Evolutionary conservation across 2,329 filamentous ascomycete species (phyloP).

Genomic region (Pochonia chlamydosporia): DNA sequence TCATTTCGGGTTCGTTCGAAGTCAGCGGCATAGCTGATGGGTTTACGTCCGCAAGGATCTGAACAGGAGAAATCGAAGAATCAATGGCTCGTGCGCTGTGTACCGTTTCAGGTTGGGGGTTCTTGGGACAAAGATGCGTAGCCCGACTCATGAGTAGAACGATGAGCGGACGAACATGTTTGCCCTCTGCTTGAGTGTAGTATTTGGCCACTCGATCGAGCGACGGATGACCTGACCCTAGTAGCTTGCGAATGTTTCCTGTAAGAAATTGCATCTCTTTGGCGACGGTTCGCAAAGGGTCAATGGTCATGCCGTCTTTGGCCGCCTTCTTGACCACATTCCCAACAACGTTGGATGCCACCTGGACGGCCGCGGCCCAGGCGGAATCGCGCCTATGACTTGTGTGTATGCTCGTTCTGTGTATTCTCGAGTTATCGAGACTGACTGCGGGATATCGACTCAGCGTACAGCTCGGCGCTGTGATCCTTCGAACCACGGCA

Average conservation of each 20-base stretch:
- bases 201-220: slow-evolving; percentile 96
- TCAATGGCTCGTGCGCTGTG: slow-evolving; percentile 44
- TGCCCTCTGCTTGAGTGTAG: slow-evolving; percentile 94
- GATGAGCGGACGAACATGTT: slow-evolving; percentile 90
- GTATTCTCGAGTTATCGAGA: slow-evolving; percentile 20
- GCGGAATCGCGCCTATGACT: slow-evolving; percentile 50
- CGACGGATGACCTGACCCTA: slow-evolving; percentile 90
- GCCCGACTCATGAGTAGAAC: slow-evolving; percentile 95
- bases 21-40: slow-evolving; percentile 50
- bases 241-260: slow-evolving; percentile 85
- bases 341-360: slow-evolving; percentile 64
- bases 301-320: slow-evolving; percentile 66
- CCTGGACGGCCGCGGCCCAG: slow-evolving; percentile 68
- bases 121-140: slow-evolving; percentile 70
- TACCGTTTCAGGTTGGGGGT: slow-evolving; percentile 28
- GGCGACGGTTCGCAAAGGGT: slow-evolving; percentile 83
- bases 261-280: slow-evolving; percentile 97
- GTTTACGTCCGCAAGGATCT: slow-evolving; percentile 73
- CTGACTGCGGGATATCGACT: slow-evolving; percentile 27
- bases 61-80: slow-evolving; percentile 46
- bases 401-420: slow-evolving; percentile 34
- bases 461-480: slow-evolving; percentile 22
- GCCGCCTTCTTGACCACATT: slow-evolving; percentile 58
- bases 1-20: slow-evolving; percentile 30
- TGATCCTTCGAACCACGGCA: slow-evolving; percentile 24